A percentile compares a stretch with the other conserved stretches of the same genome.
Conservation (phyloP, 2,329 filamentous ascomycete species). For the Lachnum nothofagi region DNA sequence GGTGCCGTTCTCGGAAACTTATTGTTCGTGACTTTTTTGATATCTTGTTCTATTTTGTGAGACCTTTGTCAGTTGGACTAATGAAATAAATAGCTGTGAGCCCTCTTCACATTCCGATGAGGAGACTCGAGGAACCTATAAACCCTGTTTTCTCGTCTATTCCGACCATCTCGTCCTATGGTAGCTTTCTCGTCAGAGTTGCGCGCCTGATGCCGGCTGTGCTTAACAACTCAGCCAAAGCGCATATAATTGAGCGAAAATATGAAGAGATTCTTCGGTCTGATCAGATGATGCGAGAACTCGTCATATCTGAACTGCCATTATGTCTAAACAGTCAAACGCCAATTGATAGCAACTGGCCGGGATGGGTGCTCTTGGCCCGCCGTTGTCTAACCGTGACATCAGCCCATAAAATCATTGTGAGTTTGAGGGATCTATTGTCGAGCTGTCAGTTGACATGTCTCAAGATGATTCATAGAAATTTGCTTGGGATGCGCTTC, state of each 20-base stretch:
- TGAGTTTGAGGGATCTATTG: neutral
- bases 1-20: slow-evolving; percentile 22
- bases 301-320: slow-evolving; percentile 19
- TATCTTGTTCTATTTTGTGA: neutral
- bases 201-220: slow-evolving; percentile 19
- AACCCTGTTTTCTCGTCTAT: slow-evolving; percentile 5
- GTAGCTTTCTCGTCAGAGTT: slow-evolving; percentile 16
- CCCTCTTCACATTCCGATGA: slow-evolving; percentile 15
- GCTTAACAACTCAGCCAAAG: slow-evolving; percentile 12
- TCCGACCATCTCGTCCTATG: slow-evolving; percentile 16
- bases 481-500: slow-evolving; percentile 20
- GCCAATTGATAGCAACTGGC: slow-evolving; percentile 14
- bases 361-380: slow-evolving; percentile 14
- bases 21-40: slow-evolving; percentile 6
- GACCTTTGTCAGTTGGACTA: neutral
- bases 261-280: slow-evolving; percentile 19
- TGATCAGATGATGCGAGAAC: slow-evolving; percentile 20
- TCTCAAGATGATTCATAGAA: slow-evolving; percentile 20
- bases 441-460: neutral
- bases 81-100: slow-evolving; percentile 11
- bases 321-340: slow-evolving; percentile 18
- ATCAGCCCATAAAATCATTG: slow-evolving; percentile 22
- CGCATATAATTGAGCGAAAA: slow-evolving; percentile 10
- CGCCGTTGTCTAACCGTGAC: slow-evolving; percentile 17
- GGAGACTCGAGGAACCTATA: slow-evolving; percentile 17